Evolutionary conservation across 2,329 filamentous ascomycete species (phyloP).

Genomic region (Alternaria ethzedia): DNA sequence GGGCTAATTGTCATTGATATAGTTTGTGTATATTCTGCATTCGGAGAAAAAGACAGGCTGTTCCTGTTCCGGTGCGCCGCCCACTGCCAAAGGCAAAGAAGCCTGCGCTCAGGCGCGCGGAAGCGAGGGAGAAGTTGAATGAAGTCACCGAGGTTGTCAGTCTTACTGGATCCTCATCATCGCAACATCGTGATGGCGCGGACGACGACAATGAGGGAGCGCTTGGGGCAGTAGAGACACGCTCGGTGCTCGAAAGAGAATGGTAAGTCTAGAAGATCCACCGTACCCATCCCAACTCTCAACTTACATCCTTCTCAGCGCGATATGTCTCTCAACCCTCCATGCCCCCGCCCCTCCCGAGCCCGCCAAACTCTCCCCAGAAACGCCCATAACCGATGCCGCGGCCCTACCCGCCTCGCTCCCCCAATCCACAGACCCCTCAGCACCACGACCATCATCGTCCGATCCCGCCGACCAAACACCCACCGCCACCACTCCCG

Average conservation of each 20-base stretch:
- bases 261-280: slow-evolving; percentile 23
- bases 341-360: slow-evolving; percentile 34
- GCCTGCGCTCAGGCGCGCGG: slow-evolving; percentile 25
- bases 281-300: neutral
- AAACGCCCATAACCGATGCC: slow-evolving; percentile 11
- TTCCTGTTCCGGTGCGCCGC: slow-evolving; percentile 1
- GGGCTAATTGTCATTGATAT: neutral
- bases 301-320: slow-evolving; percentile 24
- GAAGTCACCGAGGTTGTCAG: slow-evolving; percentile 28
- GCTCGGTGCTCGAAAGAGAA: slow-evolving; percentile 32
- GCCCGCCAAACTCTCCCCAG: slow-evolving; percentile 28
- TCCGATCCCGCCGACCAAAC: neutral
- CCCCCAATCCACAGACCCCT: neutral
- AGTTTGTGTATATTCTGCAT: slow-evolving; percentile 33
- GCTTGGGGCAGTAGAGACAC: slow-evolving; percentile 10
- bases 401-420: neutral
- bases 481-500: neutral
- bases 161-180: neutral
- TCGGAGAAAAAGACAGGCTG: slow-evolving; percentile 17
- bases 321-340: slow-evolving; percentile 42
- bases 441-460: neutral
- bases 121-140: slow-evolving; percentile 29
- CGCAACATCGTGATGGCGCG: neutral
- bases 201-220: slow-evolving; percentile 3
- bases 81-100: slow-evolving; percentile 15